Evolutionary conservation across 176 grass and related monocot genomes (phyloP), one percentile per base, ranked within the genome.

Genomic region (Ensete ventricosum): DNA sequence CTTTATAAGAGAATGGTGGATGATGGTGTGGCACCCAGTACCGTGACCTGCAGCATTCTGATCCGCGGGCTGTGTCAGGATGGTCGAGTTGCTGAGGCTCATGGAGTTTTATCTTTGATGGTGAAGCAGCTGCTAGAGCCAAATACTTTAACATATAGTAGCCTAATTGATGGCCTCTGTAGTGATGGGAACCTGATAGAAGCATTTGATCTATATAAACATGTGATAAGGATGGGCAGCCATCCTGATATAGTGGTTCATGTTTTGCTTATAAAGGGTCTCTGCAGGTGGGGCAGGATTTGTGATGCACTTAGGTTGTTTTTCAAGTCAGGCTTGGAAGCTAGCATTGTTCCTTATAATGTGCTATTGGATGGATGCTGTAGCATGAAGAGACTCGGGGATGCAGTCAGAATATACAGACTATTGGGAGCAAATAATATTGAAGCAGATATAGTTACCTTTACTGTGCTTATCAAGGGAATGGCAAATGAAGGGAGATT

Each of bases 401-500:
- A 77, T 64, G 43, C 43, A n/a, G 13, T 64, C 9, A 77, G n/a
- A 27, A 14, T 77, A 23, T 77, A 64, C n/a, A 53, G 74, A 23
- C 17, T 48, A 23, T 52, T 64, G 34, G n/a, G 14, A 50, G 13
- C 12, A 3, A 23, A 53, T 16, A 65, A 77, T 23, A n/a, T 74
- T 55, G 53, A 74, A 74, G 53, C 72, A 27, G 72, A 74, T 55
- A 27, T 64, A 77, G 74, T 77, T 51, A 77, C 74, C 24, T 77
- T 77, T 51, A 77, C 57, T 14, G 58, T 11, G 43, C 19, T 77
- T 52, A 77, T 77, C 43, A 77, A 63, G 48, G 74, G 74, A 77
- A 77, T 77, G 58, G 74, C 49, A 25, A 50, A 23, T 77, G 74
- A 43, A 64, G 74, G 74, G 60, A 77, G 74, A 48, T 52, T 77